phyloP scores from a whole-genome alignment of 177 flowering plant genomes.

The Telopea speciosissima region DNA sequence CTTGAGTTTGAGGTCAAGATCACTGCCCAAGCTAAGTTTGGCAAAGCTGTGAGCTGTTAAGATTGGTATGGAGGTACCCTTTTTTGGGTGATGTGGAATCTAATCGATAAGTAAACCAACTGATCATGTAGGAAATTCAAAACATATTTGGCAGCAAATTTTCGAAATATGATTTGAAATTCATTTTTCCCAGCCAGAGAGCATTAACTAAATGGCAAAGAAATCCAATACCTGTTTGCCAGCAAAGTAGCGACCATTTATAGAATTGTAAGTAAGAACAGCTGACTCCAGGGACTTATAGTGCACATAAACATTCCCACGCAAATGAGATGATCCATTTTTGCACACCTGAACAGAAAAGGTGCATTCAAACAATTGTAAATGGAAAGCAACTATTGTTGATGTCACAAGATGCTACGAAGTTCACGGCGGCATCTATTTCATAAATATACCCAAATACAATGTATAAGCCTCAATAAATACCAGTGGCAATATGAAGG shows the following conservation, averaged over 20 bases:
- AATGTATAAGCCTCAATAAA: not conserved
- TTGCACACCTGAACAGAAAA: conserved; percentile 63
- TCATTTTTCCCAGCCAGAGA: not conserved
- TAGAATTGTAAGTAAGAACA: conserved; percentile 53
- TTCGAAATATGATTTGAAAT: no score
- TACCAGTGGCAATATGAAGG: not conserved
- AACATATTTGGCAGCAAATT: not conserved
- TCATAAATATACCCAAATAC: not conserved
- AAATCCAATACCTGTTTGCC: conserved; percentile 70
- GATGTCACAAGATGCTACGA: not conserved
- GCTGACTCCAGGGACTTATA: conserved; percentile 79
- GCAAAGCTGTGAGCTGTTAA: not conserved
- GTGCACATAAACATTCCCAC: conserved; percentile 94
- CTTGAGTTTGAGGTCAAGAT: not conserved
- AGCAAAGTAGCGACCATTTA: conserved; percentile 88
- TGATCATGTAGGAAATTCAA: not conserved
- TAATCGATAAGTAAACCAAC: not conserved
- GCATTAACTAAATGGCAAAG: not conserved
- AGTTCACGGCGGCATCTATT: not conserved
- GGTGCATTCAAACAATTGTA: not conserved
- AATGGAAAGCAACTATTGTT: not conserved
- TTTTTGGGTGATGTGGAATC: not conserved
- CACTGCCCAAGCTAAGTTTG: not conserved
- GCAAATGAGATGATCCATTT: conserved; percentile 87
- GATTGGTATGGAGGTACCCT: not conserved